These are phyloP conservation scores for Dalbergia oliveri DNA, from an alignment of 306 rosid genomes.

Conservation along the genomic window DNA sequence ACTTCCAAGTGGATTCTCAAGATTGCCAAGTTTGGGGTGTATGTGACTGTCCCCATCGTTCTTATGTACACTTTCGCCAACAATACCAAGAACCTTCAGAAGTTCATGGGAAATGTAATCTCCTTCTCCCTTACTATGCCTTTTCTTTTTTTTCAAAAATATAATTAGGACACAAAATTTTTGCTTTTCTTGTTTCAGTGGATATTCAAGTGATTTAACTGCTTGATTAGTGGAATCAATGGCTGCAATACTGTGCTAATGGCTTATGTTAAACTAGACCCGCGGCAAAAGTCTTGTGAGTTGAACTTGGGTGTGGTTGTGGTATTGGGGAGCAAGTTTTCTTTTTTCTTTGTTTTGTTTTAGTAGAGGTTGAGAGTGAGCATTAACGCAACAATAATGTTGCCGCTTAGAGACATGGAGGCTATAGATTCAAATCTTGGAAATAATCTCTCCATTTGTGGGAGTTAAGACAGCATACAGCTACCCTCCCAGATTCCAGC, in stretches of 20 bases:
- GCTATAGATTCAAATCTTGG: too few species aligned
- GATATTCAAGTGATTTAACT: neutral
- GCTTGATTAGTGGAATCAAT: neutral
- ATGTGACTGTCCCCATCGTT: conserved; percentile 74
- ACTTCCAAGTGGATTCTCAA: conserved; percentile 83
- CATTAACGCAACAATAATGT: too few species aligned
- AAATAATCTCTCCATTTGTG: too few species aligned
- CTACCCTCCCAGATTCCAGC: too few species aligned
- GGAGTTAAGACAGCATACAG: too few species aligned
- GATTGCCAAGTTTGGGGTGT: conserved; percentile 87
- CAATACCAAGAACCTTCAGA: conserved; percentile 71
- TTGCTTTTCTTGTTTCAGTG: neutral
- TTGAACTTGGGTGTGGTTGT: neutral
- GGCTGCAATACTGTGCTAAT: neutral
- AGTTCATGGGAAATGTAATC: conserved; percentile 82
- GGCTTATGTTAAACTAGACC: neutral
- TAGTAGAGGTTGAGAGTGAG: too few species aligned
- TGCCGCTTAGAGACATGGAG: too few species aligned
- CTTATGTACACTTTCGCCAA: conserved; percentile 82
- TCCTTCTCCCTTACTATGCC: neutral
- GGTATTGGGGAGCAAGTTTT: neutral
- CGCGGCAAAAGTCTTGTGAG: neutral
- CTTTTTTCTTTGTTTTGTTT: too few species aligned
- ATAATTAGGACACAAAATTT: neutral
- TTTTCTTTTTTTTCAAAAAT: neutral